Evolutionary conservation across 2,329 filamentous ascomycete genomes (phyloP).

Genomic region (Trichoderma citrinoviride): DNA sequence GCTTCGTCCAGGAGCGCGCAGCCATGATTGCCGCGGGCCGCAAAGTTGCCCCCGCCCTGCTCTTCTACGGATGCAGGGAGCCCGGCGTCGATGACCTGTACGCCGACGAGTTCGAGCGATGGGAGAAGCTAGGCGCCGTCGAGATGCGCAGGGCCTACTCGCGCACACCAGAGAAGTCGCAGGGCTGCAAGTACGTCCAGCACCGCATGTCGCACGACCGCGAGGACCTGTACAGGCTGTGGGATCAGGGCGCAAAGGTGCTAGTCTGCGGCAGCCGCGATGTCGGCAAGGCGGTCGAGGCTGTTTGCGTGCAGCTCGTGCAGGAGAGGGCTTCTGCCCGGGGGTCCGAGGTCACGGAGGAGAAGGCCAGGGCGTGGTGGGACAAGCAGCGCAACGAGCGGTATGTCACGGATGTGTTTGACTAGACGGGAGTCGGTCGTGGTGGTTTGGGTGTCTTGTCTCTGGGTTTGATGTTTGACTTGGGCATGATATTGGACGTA

Average conservation of each 20-base stretch:
- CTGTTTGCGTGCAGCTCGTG: conserved; percentile 38
- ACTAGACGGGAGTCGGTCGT: conserved; percentile 33
- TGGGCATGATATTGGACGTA: neutral
- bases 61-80: conserved; percentile 63
- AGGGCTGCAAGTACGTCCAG: conserved; percentile 50
- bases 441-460: neutral
- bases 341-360: conserved; percentile 36
- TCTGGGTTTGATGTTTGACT: neutral
- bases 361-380: conserved; percentile 47
- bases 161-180: conserved; percentile 40
- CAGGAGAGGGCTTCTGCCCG: conserved; percentile 34
- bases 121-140: conserved; percentile 60
- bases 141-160: conserved; percentile 60
- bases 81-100: conserved; percentile 60
- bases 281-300: conserved; percentile 48
- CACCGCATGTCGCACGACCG: conserved; percentile 41
- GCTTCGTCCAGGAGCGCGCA: conserved; percentile 61
- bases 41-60: conserved; percentile 56
- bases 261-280: conserved; percentile 63
- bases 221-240: conserved; percentile 39
- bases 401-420: conserved; percentile 61
- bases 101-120: conserved; percentile 54
- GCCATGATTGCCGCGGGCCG: conserved; percentile 49
- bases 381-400: conserved; percentile 52
- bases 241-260: conserved; percentile 49